Percentiles rank a stretch among this genome's conserved stretches.
These are phyloP conservation scores for Amanita fuliginea DNA, from an alignment of 768 basidiomycete genomes.

Conservation along the genomic window DNA sequence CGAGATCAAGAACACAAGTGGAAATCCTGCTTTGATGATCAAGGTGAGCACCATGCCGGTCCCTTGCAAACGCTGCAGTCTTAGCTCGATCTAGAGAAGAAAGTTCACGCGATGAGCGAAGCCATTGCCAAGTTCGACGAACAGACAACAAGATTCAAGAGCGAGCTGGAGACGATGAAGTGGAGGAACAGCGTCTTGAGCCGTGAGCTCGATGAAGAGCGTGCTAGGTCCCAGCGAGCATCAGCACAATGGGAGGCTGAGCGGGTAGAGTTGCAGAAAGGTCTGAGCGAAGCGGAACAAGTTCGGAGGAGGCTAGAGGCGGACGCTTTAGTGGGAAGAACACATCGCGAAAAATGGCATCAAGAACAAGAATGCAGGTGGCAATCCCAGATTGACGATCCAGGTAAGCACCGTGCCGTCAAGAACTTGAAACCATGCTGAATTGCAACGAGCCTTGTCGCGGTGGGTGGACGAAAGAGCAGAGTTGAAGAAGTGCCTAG, in stretches of 20 bases:
- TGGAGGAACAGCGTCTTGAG: background rate
- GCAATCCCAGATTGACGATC: too few species aligned
- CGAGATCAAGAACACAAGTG: background rate
- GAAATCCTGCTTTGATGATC: background rate
- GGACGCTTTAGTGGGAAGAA: background rate
- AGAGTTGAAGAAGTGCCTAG: background rate
- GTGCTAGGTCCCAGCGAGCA: background rate
- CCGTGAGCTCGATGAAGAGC: background rate
- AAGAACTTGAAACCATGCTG: too few species aligned
- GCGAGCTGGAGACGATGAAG: background rate
- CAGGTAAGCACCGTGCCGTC: too few species aligned
- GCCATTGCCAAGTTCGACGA: slow-evolving; percentile 20
- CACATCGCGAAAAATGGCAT: background rate
- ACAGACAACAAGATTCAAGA: slow-evolving; percentile 10
- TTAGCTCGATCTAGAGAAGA: background rate
- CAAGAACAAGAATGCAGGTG: background rate
- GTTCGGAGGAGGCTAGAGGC: background rate
- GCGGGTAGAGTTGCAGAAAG: background rate
- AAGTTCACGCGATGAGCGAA: slow-evolving; percentile 16
- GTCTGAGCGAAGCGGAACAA: background rate
- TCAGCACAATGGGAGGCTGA: background rate
- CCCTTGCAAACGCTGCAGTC: background rate
- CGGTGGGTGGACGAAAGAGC: too few species aligned
- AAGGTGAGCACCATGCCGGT: background rate
- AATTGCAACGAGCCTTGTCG: too few species aligned